phyloP scores from a whole-genome alignment of 768 basidiomycete genomes.

The Boletus sensibilis region DNA sequence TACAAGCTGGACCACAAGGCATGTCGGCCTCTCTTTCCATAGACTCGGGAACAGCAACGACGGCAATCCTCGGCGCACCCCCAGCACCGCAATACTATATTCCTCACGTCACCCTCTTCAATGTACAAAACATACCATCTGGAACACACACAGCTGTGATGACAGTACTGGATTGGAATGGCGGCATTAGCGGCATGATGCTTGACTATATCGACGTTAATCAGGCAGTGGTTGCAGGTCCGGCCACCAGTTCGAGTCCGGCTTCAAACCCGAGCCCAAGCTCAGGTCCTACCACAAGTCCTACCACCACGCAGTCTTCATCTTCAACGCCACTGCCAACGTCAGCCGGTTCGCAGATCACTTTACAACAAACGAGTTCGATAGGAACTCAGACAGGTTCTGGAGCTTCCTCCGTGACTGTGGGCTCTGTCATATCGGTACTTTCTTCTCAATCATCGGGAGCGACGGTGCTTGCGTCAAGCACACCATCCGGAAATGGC shows the following conservation, averaged over 20 bases:
- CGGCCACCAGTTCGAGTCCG: background rate
- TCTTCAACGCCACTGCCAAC: slow-evolving; percentile 2
- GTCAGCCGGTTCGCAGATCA: background rate
- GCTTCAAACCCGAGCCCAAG: background rate
- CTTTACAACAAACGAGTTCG: background rate
- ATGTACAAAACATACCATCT: slow-evolving; percentile 20
- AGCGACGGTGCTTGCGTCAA: slow-evolving; percentile 10
- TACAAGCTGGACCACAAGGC: slow-evolving; percentile 28
- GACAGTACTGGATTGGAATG: slow-evolving; percentile 28
- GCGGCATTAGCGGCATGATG: slow-evolving; percentile 29
- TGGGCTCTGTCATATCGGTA: slow-evolving; percentile 1
- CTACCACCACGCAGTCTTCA: slow-evolving; percentile 7
- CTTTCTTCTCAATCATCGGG: slow-evolving; percentile 5
- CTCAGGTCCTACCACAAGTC: background rate
- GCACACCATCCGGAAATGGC: slow-evolving; percentile 10
- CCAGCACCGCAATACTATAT: slow-evolving; percentile 26
- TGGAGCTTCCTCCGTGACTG: background rate
- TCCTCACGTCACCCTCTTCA: slow-evolving; percentile 20
- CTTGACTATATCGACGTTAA: slow-evolving; percentile 28
- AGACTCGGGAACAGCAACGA: slow-evolving; percentile 23
- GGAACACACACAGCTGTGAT: slow-evolving; percentile 24
- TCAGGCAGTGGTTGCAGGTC: slow-evolving; percentile 16
- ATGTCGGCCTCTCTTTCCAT: slow-evolving; percentile 29
- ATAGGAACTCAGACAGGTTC: slow-evolving; percentile 1
- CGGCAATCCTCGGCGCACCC: slow-evolving; percentile 22